Conservation (phyloP, 129 eudicot genomes). For the sunflower (Helianthus annuus) region HanXRQr2.0-SUNRISE NC_035445.2:80089957-80090456, state of each 20-base stretch:
- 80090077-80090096: constrained; percentile 20
- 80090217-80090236: constrained; percentile 10
- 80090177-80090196: constrained; percentile 21
- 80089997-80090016: not conserved
- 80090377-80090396: constrained; percentile 29
- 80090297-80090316: constrained; percentile 32
- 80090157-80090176: constrained; percentile 8
- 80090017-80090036: constrained; percentile 2
- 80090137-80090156: constrained; percentile 18
- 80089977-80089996: constrained; percentile 7
- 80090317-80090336: constrained; percentile 23
- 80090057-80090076: constrained; percentile 34
- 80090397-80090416: constrained; percentile 27
- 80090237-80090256: constrained; percentile 25
- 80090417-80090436: constrained; percentile 14
- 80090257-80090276: not conserved
- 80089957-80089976: constrained; percentile 19
- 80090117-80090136: constrained; percentile 10
- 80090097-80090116: constrained; percentile 17
- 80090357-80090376: constrained; percentile 51
- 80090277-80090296: constrained; percentile 29
- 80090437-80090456: constrained; percentile 19
- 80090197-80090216: constrained; percentile 28
- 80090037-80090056: constrained; percentile 28
- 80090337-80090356: constrained; percentile 41